Percentiles rank a stretch among this genome's conserved stretches.
Conservation (phyloP, 2,329 filamentous ascomycete species). For the Fusarium sp. region DNA sequence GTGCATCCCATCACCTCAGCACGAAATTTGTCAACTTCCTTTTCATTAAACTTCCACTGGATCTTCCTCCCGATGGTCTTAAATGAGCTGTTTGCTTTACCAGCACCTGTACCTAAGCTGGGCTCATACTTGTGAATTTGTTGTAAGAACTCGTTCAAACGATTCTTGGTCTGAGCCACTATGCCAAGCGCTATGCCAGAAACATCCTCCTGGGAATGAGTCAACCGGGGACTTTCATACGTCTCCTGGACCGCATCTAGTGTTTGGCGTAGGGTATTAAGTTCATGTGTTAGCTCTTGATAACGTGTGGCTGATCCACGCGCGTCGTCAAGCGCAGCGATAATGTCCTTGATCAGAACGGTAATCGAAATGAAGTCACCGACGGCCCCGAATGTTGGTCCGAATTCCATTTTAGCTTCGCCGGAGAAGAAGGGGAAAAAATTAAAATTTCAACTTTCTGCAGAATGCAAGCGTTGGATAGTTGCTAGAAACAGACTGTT, state of each 20-base stretch:
- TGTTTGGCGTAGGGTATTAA: neutral
- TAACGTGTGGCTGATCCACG: neutral
- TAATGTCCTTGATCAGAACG: neutral
- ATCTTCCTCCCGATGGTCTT: neutral
- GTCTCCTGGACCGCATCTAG: neutral
- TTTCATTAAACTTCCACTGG: neutral
- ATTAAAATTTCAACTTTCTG: neutral
- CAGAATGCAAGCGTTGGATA: neutral
- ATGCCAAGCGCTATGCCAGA: neutral
- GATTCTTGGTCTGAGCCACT: neutral
- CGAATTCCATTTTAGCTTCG: neutral
- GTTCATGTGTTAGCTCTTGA: neutral
- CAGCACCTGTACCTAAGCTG: rapidly evolving
- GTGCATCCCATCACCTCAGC: neutral
- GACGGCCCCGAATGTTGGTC: neutral
- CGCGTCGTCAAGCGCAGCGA: neutral
- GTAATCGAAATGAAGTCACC: neutral
- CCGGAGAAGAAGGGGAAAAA: neutral
- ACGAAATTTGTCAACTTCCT: neutral
- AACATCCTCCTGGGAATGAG: neutral
- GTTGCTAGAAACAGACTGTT: neutral
- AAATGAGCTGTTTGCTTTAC: rapidly evolving
- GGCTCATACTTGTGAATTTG: neutral
- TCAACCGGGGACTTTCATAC: rapidly evolving
- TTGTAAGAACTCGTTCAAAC: neutral